A percentile compares a stretch with the other conserved stretches of the same genome.
phyloP scores from a whole-genome alignment of 2,329 filamentous ascomycete species.

The Sarocladium kiliense region DNA sequence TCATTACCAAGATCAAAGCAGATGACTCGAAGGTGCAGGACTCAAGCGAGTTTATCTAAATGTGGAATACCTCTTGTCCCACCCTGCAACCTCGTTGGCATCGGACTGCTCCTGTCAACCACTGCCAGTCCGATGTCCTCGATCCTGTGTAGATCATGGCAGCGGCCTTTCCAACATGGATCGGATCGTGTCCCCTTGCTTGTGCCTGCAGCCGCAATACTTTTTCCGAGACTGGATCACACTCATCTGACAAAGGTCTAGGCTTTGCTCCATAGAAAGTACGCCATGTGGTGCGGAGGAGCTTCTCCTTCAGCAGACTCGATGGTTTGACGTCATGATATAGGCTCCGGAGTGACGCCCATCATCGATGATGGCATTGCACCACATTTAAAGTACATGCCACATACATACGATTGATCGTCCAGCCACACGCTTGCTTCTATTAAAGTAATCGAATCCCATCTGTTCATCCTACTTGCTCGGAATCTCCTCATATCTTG shows the following conservation, averaged over 20 bases:
- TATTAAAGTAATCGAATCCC: background rate
- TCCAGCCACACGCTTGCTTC: too few relatives aligned
- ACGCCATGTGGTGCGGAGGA: background rate
- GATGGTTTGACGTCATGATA: conserved; percentile 9
- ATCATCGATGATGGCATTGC: conserved; percentile 10
- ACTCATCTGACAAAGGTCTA: background rate
- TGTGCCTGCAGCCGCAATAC: background rate
- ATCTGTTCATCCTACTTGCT: background rate
- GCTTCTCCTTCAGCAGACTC: background rate
- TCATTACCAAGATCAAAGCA: too few relatives aligned
- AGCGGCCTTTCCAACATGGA: background rate
- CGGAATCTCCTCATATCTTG: too few relatives aligned
- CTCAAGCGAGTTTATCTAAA: too few relatives aligned
- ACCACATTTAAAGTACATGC: conserved; percentile 4
- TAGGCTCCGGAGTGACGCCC: background rate
- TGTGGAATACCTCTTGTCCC: too few relatives aligned
- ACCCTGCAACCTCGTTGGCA: too few relatives aligned
- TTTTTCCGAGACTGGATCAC: background rate
- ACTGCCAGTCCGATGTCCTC: background rate
- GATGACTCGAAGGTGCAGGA: too few relatives aligned
- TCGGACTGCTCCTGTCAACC: too few relatives aligned
- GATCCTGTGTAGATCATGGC: background rate
- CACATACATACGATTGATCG: background rate
- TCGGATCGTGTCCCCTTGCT: background rate
- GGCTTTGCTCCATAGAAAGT: background rate